Evolutionary conservation across 768 basidiomycete species (phyloP).

Genomic region (Pisolithus microcarpus): DNA sequence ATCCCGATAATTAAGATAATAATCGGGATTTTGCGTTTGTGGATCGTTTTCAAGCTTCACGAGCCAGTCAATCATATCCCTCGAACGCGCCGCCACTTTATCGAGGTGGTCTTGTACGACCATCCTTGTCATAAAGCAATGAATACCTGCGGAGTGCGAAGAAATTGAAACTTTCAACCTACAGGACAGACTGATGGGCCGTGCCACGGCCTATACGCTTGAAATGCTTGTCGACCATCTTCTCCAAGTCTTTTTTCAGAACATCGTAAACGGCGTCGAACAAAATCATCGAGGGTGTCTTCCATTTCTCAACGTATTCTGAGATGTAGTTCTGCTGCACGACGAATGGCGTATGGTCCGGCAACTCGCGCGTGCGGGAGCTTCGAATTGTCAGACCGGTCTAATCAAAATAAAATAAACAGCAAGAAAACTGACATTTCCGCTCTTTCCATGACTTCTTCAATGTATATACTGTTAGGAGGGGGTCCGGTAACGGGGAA

Average conservation of each 20-base stretch:
- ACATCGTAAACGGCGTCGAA: conserved; percentile 34
- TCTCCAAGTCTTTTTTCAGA: conserved; percentile 34
- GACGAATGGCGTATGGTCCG: conserved; percentile 57
- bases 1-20: conserved; percentile 40
- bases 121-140: conserved; percentile 26
- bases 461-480: conserved; percentile 34
- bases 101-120: conserved; percentile 47
- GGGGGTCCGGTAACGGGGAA: background rate
- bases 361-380: conserved; percentile 64
- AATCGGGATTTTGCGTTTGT: conserved; percentile 46
- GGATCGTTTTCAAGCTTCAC: conserved; percentile 43
- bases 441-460: conserved; percentile 45
- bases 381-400: conserved; percentile 27
- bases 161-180: conserved; percentile 10
- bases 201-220: conserved; percentile 44
- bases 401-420: background rate
- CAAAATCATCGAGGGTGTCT: conserved; percentile 37
- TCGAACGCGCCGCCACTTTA: conserved; percentile 32
- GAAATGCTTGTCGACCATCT: conserved; percentile 45
- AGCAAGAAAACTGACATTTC: conserved; percentile 32
- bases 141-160: background rate
- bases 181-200: conserved; percentile 44
- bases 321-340: conserved; percentile 48
- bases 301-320: conserved; percentile 42
- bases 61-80: conserved; percentile 41